phyloP scores from a whole-genome alignment of 2,329 filamentous ascomycete genomes.

The Blumeria graminis region DNA sequence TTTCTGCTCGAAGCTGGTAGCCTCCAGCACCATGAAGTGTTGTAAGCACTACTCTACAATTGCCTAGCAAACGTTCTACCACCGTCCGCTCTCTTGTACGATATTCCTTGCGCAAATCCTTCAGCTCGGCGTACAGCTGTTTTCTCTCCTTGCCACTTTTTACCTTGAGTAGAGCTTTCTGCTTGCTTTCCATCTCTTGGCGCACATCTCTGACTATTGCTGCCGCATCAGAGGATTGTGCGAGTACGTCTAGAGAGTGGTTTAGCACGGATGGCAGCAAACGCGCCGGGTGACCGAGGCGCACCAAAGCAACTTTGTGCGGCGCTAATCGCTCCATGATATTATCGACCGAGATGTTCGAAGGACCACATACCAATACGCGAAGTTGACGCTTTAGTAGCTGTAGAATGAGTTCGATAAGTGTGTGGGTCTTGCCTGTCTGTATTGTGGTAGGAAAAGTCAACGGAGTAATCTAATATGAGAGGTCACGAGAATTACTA shows the following conservation, averaged over 20 bases:
- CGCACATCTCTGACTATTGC: conserved; percentile 76
- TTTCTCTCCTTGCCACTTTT: conserved; percentile 55
- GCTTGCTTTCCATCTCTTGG: conserved; percentile 79
- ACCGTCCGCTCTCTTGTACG: conserved; percentile 64
- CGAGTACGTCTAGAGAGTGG: conserved; percentile 79
- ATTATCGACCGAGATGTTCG: conserved; percentile 94
- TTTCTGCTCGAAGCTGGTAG: conserved; percentile 51
- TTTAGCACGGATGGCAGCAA: conserved; percentile 68
- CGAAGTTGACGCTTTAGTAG: conserved; percentile 48
- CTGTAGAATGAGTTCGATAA: conserved; percentile 90
- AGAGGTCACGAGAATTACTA: neutral
- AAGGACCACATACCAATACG: conserved; percentile 83
- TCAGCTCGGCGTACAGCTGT: conserved; percentile 65
- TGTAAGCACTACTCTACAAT: conserved; percentile 70
- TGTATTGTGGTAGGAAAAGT: conserved; percentile 11
- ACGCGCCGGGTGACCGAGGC: conserved; percentile 78
- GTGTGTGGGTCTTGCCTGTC: conserved; percentile 89
- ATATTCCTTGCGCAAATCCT: conserved; percentile 69
- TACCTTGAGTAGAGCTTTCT: conserved; percentile 71
- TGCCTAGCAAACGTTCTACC: conserved; percentile 46
- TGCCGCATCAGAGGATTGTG: conserved; percentile 71
- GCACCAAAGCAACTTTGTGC: conserved; percentile 65
- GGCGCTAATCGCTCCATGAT: conserved; percentile 79
- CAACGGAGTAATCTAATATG: conserved; percentile 2
- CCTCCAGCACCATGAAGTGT: conserved; percentile 85